These are phyloP conservation scores for Endothia cerciana DNA, from an alignment of 2,329 filamentous ascomycete species.

Conservation along the genomic window DNA sequence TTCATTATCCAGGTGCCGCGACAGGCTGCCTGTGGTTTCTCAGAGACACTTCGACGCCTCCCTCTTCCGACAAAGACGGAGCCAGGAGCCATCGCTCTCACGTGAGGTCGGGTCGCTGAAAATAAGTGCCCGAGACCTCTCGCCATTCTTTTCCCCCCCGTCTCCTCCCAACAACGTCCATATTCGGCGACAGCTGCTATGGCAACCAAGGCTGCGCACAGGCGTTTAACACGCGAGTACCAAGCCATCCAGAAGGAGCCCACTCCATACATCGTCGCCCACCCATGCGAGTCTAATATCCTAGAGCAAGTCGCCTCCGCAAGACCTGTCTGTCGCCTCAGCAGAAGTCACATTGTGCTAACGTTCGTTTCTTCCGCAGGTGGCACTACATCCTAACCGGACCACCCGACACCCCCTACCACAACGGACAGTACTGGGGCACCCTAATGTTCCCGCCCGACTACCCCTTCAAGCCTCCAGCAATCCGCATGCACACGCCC, in stretches of 20 bases:
- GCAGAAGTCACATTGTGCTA: background rate
- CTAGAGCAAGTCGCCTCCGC: slow-evolving; percentile 66
- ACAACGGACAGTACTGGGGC: slow-evolving; percentile 97
- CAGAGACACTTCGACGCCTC: slow-evolving; percentile 24
- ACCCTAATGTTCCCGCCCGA: slow-evolving; percentile 93
- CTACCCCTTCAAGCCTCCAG: slow-evolving; percentile 95
- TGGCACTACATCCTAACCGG: slow-evolving; percentile 97
- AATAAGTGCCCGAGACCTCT: background rate
- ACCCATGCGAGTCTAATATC: slow-evolving; percentile 89
- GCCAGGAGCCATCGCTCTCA: background rate
- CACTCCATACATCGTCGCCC: slow-evolving; percentile 85
- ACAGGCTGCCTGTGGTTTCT: background rate
- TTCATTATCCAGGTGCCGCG: background rate
- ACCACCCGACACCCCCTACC: slow-evolving; percentile 90
- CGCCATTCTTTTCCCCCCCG: background rate
- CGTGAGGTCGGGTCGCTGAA: background rate
- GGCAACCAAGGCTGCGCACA: slow-evolving; percentile 30
- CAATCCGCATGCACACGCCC: slow-evolving; percentile 98
- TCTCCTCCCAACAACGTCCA: background rate
- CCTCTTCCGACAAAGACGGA: slow-evolving; percentile 2
- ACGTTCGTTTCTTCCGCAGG: slow-evolving; percentile 45
- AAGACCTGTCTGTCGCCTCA: background rate
- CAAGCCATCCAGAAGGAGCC: slow-evolving; percentile 72
- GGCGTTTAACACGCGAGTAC: slow-evolving; percentile 61
- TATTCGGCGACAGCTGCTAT: slow-evolving; percentile 14